Evolutionary conservation across 2,329 filamentous ascomycete species (phyloP).

Genomic region (Cephalotrichum gorgonifer): DNA sequence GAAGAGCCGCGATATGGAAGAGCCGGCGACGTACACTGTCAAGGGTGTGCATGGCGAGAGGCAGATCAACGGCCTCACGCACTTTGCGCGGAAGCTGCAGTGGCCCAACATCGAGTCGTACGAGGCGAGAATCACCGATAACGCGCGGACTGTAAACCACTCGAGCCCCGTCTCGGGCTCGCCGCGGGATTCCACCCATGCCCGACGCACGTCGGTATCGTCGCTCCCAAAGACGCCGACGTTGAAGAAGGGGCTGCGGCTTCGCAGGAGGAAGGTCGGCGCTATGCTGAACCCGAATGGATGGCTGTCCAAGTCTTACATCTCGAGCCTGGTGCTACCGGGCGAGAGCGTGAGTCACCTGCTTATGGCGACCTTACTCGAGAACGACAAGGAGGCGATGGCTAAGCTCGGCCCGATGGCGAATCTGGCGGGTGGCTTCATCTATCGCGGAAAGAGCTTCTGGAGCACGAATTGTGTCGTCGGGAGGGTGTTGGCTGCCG

Average conservation of each 20-base stretch:
- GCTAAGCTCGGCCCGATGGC: slow-evolving; percentile 47
- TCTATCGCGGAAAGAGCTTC: slow-evolving; percentile 54
- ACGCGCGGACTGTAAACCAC: slow-evolving; percentile 3
- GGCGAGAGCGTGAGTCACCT: slow-evolving; percentile 54
- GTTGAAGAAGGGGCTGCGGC: slow-evolving; percentile 12
- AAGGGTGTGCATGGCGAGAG: slow-evolving; percentile 44
- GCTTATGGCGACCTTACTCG: slow-evolving; percentile 55
- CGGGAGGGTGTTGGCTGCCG: slow-evolving; percentile 53
- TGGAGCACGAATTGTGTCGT: slow-evolving; percentile 60
- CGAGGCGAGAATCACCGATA: slow-evolving; percentile 26
- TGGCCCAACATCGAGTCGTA: slow-evolving; percentile 52
- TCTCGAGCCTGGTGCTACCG: slow-evolving; percentile 55
- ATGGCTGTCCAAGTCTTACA: slow-evolving; percentile 59
- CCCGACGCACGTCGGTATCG: neutral
- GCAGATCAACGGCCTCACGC: slow-evolving; percentile 50
- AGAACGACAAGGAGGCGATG: slow-evolving; percentile 52
- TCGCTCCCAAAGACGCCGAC: slow-evolving; percentile 7
- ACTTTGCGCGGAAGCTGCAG: slow-evolving; percentile 51
- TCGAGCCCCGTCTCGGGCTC: neutral
- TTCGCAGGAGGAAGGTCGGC: slow-evolving; percentile 42
- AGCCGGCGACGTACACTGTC: slow-evolving; percentile 34
- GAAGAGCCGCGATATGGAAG: slow-evolving; percentile 14
- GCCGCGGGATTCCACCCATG: neutral
- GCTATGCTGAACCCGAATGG: slow-evolving; percentile 48
- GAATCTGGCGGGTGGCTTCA: slow-evolving; percentile 54